phyloP scores from a whole-genome alignment of 208 protist species.

The Leishmania tarentolae region DNA sequence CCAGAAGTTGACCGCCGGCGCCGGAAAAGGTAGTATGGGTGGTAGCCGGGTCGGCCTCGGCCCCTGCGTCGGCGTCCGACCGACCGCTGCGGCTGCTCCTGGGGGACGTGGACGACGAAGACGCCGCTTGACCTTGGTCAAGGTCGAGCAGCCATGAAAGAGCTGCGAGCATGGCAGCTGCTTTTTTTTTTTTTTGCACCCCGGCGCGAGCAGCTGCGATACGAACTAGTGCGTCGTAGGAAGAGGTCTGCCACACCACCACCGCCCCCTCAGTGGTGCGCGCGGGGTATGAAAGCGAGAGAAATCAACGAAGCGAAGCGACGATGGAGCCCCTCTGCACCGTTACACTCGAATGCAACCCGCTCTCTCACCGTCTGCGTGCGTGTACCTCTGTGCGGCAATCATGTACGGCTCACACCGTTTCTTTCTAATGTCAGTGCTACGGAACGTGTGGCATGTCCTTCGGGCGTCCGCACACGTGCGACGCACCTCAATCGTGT shows the following conservation, averaged over 20 bases:
- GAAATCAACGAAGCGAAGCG: neutral
- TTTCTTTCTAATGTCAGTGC: neutral
- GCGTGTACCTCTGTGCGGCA: neutral
- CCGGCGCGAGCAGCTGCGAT: neutral
- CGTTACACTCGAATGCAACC: neutral
- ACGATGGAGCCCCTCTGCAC: neutral
- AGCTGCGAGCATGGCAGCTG: slow-evolving; percentile 11
- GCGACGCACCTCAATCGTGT: neutral
- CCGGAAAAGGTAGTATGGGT: slow-evolving; percentile 5
- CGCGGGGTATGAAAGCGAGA: neutral
- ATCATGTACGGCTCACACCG: neutral
- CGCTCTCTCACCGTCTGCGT: neutral
- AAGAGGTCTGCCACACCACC: neutral
- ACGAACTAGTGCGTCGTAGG: neutral
- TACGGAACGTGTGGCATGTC: neutral
- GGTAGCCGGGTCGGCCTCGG: neutral
- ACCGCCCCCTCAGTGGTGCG: neutral
- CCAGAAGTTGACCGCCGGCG: slow-evolving; percentile 7
- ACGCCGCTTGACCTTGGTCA: neutral
- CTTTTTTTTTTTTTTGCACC: too few relatives aligned
- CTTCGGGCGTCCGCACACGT: neutral
- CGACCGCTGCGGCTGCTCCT: slow-evolving; percentile 4
- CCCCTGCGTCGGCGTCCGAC: neutral
- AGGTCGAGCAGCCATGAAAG: slow-evolving; percentile 32
- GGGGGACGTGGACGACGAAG: slow-evolving; percentile 10